Base-by-base conservation (phyloP, 208 protist species). In the Acanthamoeba royreba region DNA sequence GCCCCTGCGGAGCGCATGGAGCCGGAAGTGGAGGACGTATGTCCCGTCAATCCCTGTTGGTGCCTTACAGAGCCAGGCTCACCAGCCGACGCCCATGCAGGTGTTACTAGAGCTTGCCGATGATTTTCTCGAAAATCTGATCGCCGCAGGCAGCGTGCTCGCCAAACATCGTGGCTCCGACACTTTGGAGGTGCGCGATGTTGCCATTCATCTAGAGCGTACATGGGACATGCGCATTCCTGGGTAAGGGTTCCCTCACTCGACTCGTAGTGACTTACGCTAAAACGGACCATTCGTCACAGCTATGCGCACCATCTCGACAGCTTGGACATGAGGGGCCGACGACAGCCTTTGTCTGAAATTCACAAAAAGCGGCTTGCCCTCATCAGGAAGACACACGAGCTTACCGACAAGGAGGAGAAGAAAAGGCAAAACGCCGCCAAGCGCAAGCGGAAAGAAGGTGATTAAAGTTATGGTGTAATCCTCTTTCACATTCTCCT, bases 81-180 rank as follows among this genome's bases (percentile, higher is more conserved):
- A 19, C 19, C 13, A 55, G 19, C 13, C 9, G 19, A 19, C 49
- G 49, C 49, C 19, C 49, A 55, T 55, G 49, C 74, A 96, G 87
- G 93, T 97, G 9, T 45, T 97, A 22, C 46, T 95, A 0, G 95
- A 96, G 33, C 89, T 97, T 15, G 96, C 95, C 7, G 96, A 97
- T 58, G 96, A 97, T 49, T 97, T 97, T 89, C 87, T 97, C 3
- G 96, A 97, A 35, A 93, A 69, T 33, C 94, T 96, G 0, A 95
- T 94, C 40, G 40, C 94, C 31, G 94, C 95, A 25, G 96, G 90
- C 33, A 97, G 96, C 61, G 31, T 72, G 33, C 47, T 97, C 8
- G 96, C 96, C 9, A 96, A 97, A 45, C 96, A 97, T 74, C 49
- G 96, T 25, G 94, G 91, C n/a, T 95, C 92, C 2, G 79, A 81